phyloP scores from a whole-genome alignment of 2,329 filamentous ascomycete species.

The Fusarium proliferatum region DNA sequence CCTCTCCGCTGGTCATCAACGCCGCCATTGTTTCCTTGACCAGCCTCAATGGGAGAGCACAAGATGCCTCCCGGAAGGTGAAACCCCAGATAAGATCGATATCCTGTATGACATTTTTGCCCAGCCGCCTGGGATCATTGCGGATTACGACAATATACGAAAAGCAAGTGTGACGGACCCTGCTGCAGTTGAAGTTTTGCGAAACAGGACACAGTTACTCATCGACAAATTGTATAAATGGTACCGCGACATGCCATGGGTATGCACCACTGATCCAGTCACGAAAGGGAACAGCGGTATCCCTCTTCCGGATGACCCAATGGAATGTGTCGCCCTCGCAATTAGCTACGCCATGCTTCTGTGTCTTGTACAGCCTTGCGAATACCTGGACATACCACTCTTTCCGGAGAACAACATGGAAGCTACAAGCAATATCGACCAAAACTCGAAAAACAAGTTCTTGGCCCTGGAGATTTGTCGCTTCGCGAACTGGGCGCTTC shows the following conservation, averaged over 20 bases:
- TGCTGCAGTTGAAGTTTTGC: neutral
- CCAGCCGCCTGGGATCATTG: slow-evolving; percentile 1
- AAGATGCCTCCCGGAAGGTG: neutral
- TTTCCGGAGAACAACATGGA: neutral
- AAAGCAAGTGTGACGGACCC: neutral
- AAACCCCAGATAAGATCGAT: neutral
- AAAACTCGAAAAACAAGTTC: neutral
- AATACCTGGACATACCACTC: neutral
- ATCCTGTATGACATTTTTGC: slow-evolving; percentile 18
- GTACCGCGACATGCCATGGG: slow-evolving; percentile 7
- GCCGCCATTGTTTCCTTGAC: slow-evolving; percentile 17
- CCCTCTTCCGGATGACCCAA: neutral
- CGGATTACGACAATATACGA: slow-evolving; percentile 2
- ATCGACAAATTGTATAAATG: slow-evolving; percentile 5
- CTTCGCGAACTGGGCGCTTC: slow-evolving; percentile 6
- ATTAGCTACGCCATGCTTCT: slow-evolving; percentile 16
- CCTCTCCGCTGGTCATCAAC: slow-evolving; percentile 27
- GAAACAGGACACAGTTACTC: neutral
- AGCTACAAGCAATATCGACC: neutral
- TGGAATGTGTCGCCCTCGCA: slow-evolving; percentile 10
- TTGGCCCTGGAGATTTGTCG: slow-evolving; percentile 18
- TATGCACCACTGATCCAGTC: neutral
- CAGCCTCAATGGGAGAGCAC: slow-evolving; percentile 24
- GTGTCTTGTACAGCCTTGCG: slow-evolving; percentile 16
- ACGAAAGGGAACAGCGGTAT: neutral